Percentiles rank a stretch among this genome's conserved stretches.
Conservation (phyloP, 495 filamentous ascomycete genomes). For the Apiosordaria backusii region DNA sequence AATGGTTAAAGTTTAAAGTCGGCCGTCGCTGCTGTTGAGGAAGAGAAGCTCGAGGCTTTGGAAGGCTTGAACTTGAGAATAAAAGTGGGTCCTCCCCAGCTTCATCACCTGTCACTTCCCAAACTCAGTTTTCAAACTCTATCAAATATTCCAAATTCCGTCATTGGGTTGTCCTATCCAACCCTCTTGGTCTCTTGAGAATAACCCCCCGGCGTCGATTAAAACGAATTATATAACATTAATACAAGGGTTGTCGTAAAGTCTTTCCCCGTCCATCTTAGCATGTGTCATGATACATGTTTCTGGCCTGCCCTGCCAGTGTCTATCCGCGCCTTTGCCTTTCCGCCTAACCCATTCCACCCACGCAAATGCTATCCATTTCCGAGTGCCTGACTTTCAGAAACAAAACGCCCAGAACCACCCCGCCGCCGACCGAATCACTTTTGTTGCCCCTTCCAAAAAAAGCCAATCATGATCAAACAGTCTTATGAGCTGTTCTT, state of each 20-base stretch:
- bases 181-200: not conserved
- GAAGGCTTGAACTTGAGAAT: too few species aligned
- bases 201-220: not conserved
- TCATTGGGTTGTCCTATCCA: not conserved
- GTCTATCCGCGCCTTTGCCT: not conserved
- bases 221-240: slow-evolving; percentile 9
- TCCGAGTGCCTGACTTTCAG: not conserved
- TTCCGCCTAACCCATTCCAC: not conserved
- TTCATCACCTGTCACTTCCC: not conserved
- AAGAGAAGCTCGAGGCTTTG: too few species aligned
- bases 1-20: not conserved
- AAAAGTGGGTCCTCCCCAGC: not conserved
- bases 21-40: too few species aligned
- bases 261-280: slow-evolving; percentile 16
- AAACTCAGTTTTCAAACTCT: not conserved
- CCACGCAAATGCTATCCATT: not conserved
- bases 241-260: slow-evolving; percentile 22
- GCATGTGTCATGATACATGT: not conserved
- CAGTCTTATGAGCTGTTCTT: slow-evolving; percentile 45
- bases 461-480: not conserved
- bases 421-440: not conserved
- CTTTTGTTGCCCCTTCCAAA: not conserved
- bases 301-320: not conserved
- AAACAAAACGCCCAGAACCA: not conserved
- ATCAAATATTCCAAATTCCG: not conserved